Evolutionary conservation across 371 early-diverging fungal species (phyloP).

Genomic region (Dichotomocladium elegans): DNA sequence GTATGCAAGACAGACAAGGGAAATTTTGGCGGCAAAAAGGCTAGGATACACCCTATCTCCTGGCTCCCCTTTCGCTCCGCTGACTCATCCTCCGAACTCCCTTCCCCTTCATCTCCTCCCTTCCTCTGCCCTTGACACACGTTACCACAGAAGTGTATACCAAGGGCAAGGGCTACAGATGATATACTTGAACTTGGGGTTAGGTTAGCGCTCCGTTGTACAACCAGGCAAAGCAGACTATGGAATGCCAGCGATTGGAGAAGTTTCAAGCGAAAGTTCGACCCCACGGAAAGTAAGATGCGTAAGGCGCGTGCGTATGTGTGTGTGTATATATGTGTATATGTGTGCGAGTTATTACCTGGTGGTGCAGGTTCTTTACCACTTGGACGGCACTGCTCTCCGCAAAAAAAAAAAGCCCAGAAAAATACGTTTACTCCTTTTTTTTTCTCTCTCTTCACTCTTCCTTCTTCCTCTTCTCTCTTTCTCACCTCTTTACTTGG

Average conservation of each 20-base stretch:
- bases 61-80: not conserved
- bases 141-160: too few species aligned
- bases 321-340: too few species aligned
- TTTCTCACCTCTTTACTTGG: not conserved
- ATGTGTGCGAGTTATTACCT: slow-evolving; percentile 2
- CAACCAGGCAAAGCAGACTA: slow-evolving; percentile 7
- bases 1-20: too few species aligned
- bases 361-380: slow-evolving; percentile 5
- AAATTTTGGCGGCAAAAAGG: slow-evolving; percentile 1
- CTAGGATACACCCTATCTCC: not conserved
- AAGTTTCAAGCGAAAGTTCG: slow-evolving; percentile 22
- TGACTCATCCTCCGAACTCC: not conserved
- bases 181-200: too few species aligned
- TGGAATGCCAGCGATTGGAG: slow-evolving; percentile 16
- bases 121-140: too few species aligned
- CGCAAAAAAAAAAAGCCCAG: slow-evolving; percentile 5
- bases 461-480: slow-evolving; percentile 3
- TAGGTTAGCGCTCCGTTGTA: slow-evolving; percentile 17
- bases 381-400: slow-evolving; percentile 1
- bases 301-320: too few species aligned
- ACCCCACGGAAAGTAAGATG: slow-evolving; percentile 12
- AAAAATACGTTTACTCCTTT: slow-evolving; percentile 5
- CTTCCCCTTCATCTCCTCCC: not conserved
- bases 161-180: too few species aligned
- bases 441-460: slow-evolving; percentile 8